Base-by-base conservation (phyloP, 495 filamentous ascomycete genomes). In the Aspergillus funiculosus region DNA sequence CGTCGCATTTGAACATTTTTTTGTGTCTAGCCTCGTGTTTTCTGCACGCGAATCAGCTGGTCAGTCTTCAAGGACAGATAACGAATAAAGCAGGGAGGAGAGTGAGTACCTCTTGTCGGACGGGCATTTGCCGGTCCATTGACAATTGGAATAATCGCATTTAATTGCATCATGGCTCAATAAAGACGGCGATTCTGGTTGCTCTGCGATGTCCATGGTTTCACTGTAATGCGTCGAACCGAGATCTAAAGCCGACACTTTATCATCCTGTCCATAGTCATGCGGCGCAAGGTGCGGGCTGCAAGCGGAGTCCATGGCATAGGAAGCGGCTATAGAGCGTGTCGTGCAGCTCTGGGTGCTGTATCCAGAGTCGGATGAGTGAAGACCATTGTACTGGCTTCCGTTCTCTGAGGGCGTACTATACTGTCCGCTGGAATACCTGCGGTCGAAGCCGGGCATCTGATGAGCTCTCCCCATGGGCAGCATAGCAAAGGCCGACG, bases 11-110 rank as follows among this genome's bases (percentile, higher is more conserved):
- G 60, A 78, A 83, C 0, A 82, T 78, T 54, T 88, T 91, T 8
- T 68, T 74, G 64, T 95, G 89, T 43, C 86, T 78, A 10, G 83
- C 78, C 38, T 79, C 67, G 58, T 95, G 89, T 68, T 95, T 95
- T 51, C 89, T 94, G 59, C 6, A 34, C n/a, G n/a, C n/a, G n/a
- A n/a, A n/a, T n/a, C n/a, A n/a, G n/a, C 2, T 4, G 19, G 28
- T 43, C 54, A 45, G 35, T 29, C 13, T 4, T n/a, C n/a, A n/a
- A n/a, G n/a, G n/a, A n/a, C 18, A 22, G 5, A 2, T 38, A 13
- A 2, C 18, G 13, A 5, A n/a, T 36, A 5, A 6, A 28, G 19
- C 30, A 1, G 13, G 25, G 19, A 21, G 14, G 7, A 5, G 47
- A 41, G n/a, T n/a, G n/a, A 26, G 15, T 35, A 68, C 67, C 62